Base-by-base conservation (phyloP, 768 basidiomycete genomes). In the Mycena chlorophos region DNA sequence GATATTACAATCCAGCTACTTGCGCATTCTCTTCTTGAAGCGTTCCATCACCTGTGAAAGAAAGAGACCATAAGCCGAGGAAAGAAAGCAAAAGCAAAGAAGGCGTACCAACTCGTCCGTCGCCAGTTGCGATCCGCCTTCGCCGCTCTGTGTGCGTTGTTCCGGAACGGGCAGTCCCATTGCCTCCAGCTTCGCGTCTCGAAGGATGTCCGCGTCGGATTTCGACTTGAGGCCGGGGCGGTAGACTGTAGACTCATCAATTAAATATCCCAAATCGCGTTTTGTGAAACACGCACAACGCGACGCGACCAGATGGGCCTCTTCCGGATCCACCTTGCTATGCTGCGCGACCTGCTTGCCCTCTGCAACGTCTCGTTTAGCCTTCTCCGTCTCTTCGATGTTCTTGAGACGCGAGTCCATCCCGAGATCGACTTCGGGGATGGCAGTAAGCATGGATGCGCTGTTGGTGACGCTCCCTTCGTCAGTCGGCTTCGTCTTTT, bases 401-500 rank as follows among this genome's bases (percentile, higher is more conserved):
- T 98, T 99, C 73, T 89, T 87, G 52, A 99, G 75, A 17, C 95
- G 87, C 17, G 87, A 98, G 95, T 99, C 94, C 89, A 98, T 97
- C 53, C 97, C 97, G 3, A 99, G 79, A 71, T 99, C 96, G 8
- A 98, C 94, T 68, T 98, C 97, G 0, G 96, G 97, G 64, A 99
- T 98, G 30, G 92, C 94, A 16, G 95, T 98, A 52, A 99, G 78
- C 97, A 98, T 99, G 3, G 91, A 86, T 70, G 96, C 66, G 63
- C 91, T 94, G 60, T 92, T 94, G 13, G 94, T 92, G 23, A 98
- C 94, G 66, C 84, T 97, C 6, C 96, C 97, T 57, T 95, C 95
- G 56, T 97, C 91, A 3, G 81, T 75, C 17, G 82, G 78, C 40
- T 83, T 77, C 62, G 78, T 70, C 65, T 81, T 83, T 45, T 80